These are phyloP conservation scores for Besnoitia besnoiti DNA, from an alignment of 169 alveolate species.

Conservation along the genomic window DNA sequence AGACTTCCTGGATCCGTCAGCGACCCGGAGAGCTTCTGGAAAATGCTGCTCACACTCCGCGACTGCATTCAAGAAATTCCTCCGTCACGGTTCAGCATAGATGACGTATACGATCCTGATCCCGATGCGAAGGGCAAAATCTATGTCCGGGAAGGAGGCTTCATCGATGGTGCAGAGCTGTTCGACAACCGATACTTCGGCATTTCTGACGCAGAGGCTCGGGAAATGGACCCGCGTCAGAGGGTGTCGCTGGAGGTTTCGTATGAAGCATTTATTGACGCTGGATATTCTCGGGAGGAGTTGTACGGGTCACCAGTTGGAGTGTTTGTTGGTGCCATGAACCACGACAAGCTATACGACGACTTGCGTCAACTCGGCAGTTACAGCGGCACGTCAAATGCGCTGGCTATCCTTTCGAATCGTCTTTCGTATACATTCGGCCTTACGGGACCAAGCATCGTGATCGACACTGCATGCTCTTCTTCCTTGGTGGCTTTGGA, in stretches of 20 bases:
- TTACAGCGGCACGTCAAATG: conserved; percentile 63
- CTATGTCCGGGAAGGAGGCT: conserved; percentile 63
- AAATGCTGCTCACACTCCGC: not conserved
- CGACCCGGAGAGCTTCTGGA: not conserved
- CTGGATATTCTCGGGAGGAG: conserved; percentile 43
- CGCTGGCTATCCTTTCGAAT: conserved; percentile 69
- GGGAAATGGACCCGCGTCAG: conserved; percentile 74
- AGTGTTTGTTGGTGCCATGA: conserved; percentile 68
- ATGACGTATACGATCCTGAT: conserved; percentile 75
- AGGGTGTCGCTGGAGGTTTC: conserved; percentile 70
- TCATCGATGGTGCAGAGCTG: conserved; percentile 53
- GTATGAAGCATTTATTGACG: conserved; percentile 60
- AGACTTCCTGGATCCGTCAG: conserved; percentile 11
- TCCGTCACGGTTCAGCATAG: conserved; percentile 62
- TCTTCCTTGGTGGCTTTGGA: conserved; percentile 73
- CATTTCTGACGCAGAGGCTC: conserved; percentile 72
- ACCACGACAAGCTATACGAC: conserved; percentile 65
- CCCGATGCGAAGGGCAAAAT: conserved; percentile 76
- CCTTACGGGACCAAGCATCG: conserved; percentile 68
- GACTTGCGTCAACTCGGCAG: not conserved
- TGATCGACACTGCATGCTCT: conserved; percentile 73
- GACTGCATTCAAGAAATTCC: not conserved
- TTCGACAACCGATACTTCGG: conserved; percentile 73
- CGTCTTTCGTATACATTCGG: conserved; percentile 71
- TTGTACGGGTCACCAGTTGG: conserved; percentile 27